Evolutionary conservation across 2,329 filamentous ascomycete genomes (phyloP).

Genomic region (Elsinoe ampelina): DNA sequence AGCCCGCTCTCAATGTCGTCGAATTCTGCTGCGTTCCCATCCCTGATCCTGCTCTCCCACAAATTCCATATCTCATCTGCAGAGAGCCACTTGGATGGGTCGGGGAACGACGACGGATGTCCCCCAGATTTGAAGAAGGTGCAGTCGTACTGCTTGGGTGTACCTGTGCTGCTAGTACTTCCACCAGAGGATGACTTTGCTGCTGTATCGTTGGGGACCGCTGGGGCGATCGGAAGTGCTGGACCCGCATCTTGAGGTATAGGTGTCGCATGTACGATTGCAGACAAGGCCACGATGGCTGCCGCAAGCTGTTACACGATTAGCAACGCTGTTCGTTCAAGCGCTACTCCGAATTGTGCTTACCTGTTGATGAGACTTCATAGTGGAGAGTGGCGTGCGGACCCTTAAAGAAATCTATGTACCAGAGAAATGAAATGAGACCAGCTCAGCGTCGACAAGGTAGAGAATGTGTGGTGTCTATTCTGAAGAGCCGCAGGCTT

Average conservation of each 20-base stretch:
- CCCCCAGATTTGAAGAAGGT: background rate
- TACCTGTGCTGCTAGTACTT: background rate
- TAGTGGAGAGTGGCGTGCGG: background rate
- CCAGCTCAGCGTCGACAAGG: background rate
- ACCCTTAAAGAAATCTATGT: background rate
- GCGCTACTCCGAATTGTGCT: background rate
- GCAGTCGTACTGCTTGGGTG: slow-evolving; percentile 7
- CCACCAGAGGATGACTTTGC: background rate
- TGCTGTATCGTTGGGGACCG: background rate
- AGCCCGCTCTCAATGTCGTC: background rate
- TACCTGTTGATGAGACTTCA: background rate
- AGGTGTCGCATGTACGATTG: background rate
- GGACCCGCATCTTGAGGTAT: background rate
- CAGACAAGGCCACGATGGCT: slow-evolving; percentile 1
- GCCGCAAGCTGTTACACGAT: background rate
- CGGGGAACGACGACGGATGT: background rate
- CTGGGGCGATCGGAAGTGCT: background rate
- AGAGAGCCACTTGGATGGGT: background rate
- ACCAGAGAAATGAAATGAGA: background rate
- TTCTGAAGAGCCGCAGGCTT: background rate
- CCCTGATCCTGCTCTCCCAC: background rate
- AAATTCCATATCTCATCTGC: background rate
- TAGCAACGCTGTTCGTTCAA: background rate
- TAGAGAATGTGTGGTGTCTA: background rate
- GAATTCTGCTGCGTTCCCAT: background rate